A percentile compares a stretch with the other conserved stretches of the same genome.
Conservation (phyloP, 176 grass and related monocot species). For the barley (Hordeum vulgare) region DNA sequence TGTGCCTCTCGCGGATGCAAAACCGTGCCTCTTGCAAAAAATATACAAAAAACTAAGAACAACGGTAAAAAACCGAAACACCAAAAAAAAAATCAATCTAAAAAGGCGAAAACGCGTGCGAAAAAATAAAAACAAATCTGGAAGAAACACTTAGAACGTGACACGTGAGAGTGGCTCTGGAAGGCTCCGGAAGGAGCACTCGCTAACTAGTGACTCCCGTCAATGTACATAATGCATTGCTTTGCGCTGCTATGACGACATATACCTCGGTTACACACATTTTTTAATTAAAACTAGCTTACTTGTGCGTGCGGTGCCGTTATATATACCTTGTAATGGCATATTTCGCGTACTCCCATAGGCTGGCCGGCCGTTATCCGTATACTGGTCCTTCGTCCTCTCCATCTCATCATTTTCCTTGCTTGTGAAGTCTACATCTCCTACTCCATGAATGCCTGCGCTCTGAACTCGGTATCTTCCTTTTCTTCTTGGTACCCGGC, state of each 20-base stretch:
- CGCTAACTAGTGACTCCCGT: too few species aligned
- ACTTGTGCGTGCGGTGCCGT: not conserved
- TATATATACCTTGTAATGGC: not conserved
- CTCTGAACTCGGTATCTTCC: not conserved
- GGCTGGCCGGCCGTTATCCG: not conserved
- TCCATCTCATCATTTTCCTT: not conserved
- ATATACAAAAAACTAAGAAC: too few species aligned
- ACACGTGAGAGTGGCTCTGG: too few species aligned
- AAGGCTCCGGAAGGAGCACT: too few species aligned
- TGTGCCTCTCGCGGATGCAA: too few species aligned
- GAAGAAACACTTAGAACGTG: too few species aligned
- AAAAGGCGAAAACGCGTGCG: too few species aligned
- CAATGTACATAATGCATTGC: not conserved
- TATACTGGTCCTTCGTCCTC: not conserved
- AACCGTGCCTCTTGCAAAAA: too few species aligned
- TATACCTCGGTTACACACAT: not conserved
- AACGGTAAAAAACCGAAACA: too few species aligned
- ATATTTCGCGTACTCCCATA: not conserved
- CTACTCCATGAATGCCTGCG: not conserved
- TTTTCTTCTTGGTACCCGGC: not conserved
- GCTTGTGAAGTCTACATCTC: too few species aligned
- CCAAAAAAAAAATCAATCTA: too few species aligned
- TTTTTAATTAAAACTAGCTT: not conserved
- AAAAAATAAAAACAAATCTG: too few species aligned
- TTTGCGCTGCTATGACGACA: not conserved